Conservation (phyloP, 2,329 filamentous ascomycete genomes). For the Aspergillus caelatus region DNA sequence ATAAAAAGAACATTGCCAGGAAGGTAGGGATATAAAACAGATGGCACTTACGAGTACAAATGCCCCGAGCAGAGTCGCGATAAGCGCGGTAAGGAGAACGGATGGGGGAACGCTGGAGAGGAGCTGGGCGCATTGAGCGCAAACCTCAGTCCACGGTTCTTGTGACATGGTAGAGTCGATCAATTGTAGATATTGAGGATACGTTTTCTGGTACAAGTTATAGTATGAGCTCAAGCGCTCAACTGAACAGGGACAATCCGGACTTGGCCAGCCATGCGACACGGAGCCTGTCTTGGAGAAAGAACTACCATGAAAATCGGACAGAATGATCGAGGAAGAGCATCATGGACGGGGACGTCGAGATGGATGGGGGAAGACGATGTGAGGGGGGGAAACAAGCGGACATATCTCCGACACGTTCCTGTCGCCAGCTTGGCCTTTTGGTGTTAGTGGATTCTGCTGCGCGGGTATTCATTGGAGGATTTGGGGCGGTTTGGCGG, state of each 20-base stretch:
- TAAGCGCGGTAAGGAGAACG: constrained; percentile 31
- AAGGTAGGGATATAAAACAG: constrained; percentile 4
- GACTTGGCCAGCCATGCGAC: constrained; percentile 29
- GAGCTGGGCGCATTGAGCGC: constrained; percentile 36
- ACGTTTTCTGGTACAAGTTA: constrained; percentile 10
- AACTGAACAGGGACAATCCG: constrained; percentile 22
- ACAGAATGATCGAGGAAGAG: constrained; percentile 10
- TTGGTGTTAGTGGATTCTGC: constrained; percentile 10
- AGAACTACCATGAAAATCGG: constrained; percentile 14
- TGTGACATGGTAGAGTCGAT: constrained; percentile 28
- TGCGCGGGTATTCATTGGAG: not conserved
- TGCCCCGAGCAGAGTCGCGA: constrained; percentile 34
- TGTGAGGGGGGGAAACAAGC: constrained; percentile 8
- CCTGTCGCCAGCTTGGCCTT: constrained; percentile 28
- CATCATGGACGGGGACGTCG: constrained; percentile 13
- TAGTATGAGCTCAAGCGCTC: constrained; percentile 22
- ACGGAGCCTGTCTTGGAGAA: constrained; percentile 15
- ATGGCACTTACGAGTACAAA: constrained; percentile 37
- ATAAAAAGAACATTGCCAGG: not conserved
- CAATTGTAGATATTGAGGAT: constrained; percentile 5
- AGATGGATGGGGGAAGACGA: not conserved
- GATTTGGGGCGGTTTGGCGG: not conserved
- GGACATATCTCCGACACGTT: constrained; percentile 15
- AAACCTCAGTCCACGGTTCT: constrained; percentile 31
- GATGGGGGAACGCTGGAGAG: constrained; percentile 31